These are phyloP conservation scores for Podosphaera aphanis DNA, from an alignment of 2,329 filamentous ascomycete genomes.

Conservation along the genomic window DNA sequence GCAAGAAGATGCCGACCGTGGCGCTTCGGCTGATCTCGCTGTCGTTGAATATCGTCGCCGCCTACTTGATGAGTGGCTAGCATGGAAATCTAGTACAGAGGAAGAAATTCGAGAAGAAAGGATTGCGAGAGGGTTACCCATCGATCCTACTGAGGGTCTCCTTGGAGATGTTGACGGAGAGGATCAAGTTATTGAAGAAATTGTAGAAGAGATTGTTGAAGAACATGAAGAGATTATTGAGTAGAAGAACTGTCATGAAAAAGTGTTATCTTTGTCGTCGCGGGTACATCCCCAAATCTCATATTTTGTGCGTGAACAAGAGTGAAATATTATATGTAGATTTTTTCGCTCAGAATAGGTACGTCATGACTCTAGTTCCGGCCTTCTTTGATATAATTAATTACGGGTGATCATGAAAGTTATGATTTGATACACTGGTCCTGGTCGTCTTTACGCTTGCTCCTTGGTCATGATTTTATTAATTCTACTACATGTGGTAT, in stretches of 20 bases:
- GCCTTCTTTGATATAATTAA: no score
- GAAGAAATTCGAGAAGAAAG: slow-evolving; percentile 51
- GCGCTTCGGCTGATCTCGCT: slow-evolving; percentile 78
- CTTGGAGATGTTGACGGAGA: slow-evolving; percentile 36
- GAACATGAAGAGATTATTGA: slow-evolving; percentile 57
- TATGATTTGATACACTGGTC: no score
- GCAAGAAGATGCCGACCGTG: slow-evolving; percentile 80
- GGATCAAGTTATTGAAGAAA: slow-evolving; percentile 73
- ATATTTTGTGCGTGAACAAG: not conserved
- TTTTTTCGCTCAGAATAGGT: no score
- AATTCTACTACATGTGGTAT: no score
- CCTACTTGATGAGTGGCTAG: slow-evolving; percentile 69
- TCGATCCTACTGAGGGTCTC: slow-evolving; percentile 37
- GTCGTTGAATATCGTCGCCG: slow-evolving; percentile 72
- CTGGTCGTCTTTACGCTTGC: no score
- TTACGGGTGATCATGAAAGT: no score
- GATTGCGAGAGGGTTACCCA: slow-evolving; percentile 39
- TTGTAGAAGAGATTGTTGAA: slow-evolving; percentile 53
- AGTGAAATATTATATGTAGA: not conserved
- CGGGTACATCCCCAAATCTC: not conserved
- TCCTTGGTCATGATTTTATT: no score
- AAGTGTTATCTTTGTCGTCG: not conserved
- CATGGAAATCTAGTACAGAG: slow-evolving; percentile 56
- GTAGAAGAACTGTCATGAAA: not conserved
- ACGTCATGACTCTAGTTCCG: no score